Base-by-base conservation (phyloP, 1,139 yeast genomes). In the Suhomyces anneliseae region DNA sequence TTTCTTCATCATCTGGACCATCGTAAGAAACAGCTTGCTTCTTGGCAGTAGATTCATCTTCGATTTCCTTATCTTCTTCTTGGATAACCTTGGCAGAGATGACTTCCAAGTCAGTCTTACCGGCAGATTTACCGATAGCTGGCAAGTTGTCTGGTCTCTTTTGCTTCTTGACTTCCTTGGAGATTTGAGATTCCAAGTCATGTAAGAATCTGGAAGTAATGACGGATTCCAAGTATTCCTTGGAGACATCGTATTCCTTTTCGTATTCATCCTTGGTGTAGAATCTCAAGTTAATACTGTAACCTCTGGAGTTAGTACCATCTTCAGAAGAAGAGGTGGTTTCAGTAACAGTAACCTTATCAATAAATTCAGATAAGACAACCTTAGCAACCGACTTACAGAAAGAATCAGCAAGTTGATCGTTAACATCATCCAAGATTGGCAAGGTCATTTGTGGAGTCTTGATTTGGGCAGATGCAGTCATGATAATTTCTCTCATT, bases 401-500 rank as follows among this genome's bases (percentile, higher is more conserved):
- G 83, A 95, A 95, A 8, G 90, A 82, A 60, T 90, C 96, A 3
- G 99, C 98, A 63, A 85, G 84, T 34, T 80, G 86, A 66, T 93
- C 97, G 44, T 78, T 77, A 49, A 95, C 95, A 61, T 87, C 95
- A 37, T 76, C 72, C 61, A 82, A 75, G 48, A 95, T 78, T 36
- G 98, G 98, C 59, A 95, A 76, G 3, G 95, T 85, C 99, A 95
- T 95, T 72, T 93, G 98, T 44, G 99, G 99, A 10, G 99, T 95
- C 74, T 90, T 90, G 62, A 95, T 95, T 47, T 88, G 75, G 19
- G 97, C 83, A 49, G 97, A 89, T 9, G 99, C 99, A 14, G 99
- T 95, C 99, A 95, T 95, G 65, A 95, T 92, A 65, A 95, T 95
- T 81, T 95, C 99, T 82, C 99, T 87, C 92, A 95, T 86, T 83